Evolutionary conservation across 768 basidiomycete species (phyloP), one percentile per base, ranked within the genome.

Genomic region (Trametes villosa): DNA sequence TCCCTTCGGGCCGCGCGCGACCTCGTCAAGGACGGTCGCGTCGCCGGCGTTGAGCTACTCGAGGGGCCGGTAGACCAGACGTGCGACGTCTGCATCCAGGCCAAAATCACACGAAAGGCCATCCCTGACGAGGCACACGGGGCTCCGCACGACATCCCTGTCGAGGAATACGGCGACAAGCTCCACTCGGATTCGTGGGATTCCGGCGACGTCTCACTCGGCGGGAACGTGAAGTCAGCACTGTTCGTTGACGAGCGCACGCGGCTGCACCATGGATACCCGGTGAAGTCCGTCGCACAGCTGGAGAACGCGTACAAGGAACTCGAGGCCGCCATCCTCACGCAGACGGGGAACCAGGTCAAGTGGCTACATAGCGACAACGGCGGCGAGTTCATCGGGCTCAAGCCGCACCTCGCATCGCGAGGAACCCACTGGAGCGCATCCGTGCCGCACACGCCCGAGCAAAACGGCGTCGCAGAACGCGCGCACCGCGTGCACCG

Each of bases 31-130:
- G 65, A 74, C 4, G 73, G 71, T 12, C 64, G 70, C 31, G 65
- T 78, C 24, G 71, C 65, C 4, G 76, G 78, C 1, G 49, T 79
- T 1, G 49, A 58, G 12, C 64, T 78, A 17, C 26, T 45, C 5
- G 29, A 45, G 9, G 27, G 29, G 5, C 48, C 34, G 26, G 29
- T 6, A 17, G 20, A 30, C 5, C 30, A 45, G 72, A 31, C 73
- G 22, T 83, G 82, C 62, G 70, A 80, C 13, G 75, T 77, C 0
- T 84, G 83, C 46, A 63, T 77, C 1, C 77, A 77, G 5, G 64
- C 60, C 20, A 65, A 61, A 52, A 50, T 53, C 15, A 54, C 56
- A 18, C 50, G 42, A 8, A 33, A 42, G 18, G 48, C 64, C 7
- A 48, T 65, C 11, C 64, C 60, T 22, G 40, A 34, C n/a, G 44